Conservation (phyloP, 116 monocot species). For the Iris pallida region DNA sequence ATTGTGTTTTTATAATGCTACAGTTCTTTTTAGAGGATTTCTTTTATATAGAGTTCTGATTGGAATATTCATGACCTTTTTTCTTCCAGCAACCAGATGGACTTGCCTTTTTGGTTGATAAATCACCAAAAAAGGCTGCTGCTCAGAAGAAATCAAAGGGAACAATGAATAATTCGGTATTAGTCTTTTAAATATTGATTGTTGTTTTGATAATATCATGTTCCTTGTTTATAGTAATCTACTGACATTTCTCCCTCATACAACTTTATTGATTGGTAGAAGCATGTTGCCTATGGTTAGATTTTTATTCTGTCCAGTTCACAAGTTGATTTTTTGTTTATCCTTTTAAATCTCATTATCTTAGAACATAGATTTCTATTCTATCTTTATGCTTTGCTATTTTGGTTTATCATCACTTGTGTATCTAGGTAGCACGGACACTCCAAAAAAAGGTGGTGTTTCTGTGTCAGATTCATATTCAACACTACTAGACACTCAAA, state of each 20-base stretch:
- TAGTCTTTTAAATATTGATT: not conserved
- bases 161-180: constrained; percentile 16
- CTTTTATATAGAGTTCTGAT: no score
- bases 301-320: not conserved
- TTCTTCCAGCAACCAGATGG: constrained; percentile 49
- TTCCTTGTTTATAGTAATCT: not conserved
- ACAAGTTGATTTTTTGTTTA: not conserved
- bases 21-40: no score
- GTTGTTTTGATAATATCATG: not conserved
- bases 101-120: constrained; percentile 27
- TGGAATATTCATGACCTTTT: no score
- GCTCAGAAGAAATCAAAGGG: constrained; percentile 23
- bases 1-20: no score
- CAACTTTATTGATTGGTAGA: not conserved
- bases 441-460: no score
- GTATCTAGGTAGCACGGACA: no score
- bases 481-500: no score
- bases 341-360: not conserved
- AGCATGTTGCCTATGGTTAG: not conserved
- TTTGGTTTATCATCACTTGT: not conserved
- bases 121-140: constrained; percentile 19
- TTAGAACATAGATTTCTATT: not conserved
- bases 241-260: not conserved
- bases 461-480: no score
- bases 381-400: not conserved